Base-by-base conservation (phyloP, 2,329 filamentous ascomycete genomes). In the Colletotrichum sp. region DNA sequence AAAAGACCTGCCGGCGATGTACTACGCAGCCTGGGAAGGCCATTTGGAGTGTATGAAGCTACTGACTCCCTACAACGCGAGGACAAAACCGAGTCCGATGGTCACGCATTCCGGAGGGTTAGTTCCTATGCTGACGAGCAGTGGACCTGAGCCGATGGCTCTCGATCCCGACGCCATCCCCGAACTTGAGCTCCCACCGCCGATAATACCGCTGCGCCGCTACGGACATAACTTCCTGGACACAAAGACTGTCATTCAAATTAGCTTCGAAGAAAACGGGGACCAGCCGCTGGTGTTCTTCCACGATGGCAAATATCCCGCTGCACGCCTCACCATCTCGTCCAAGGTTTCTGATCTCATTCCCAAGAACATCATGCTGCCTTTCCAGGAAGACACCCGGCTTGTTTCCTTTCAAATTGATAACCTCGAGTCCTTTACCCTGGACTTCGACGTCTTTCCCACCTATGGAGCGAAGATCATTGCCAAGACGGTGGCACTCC, bases 191-290 rank as follows among this genome's bases (percentile, higher is more conserved):
- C 89, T 99, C 15, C 97, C 97, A 26, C 97, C 97, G 24, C 97
- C 97, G 0, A 99, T 99, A 78, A 98, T 99, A 79, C 97, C 97
- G 0, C 89, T 99, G 64, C 92, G 97, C 79, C 92, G 97, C 80
- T 99, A 99, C 81, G 97, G 97, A 18, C 97, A 99, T 87, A 99
- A 99, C 84, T 99, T 99, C 88, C 89, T 99, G 43, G 97, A 99
- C 82, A 98, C 95, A 34, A 99, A 99, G 87, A 98, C 96, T 0
- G 98, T 98, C 78, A 93, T 99, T 15, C 95, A 98, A 81, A 94
- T 99, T 78, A 95, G 91, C 79, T 99, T 99, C 81, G 95, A 96
- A 67, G 93, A 94, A 76, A 88, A 91, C 30, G 92, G 90, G 66
- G 92, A 97, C 66, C 90, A 90, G 72, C 94, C 97, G 0, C 93